Percentiles rank a stretch among this genome's conserved stretches.
Evolutionary conservation across 306 rosid genomes (phyloP).

Genomic region (Arachis stenosperma): DNA sequence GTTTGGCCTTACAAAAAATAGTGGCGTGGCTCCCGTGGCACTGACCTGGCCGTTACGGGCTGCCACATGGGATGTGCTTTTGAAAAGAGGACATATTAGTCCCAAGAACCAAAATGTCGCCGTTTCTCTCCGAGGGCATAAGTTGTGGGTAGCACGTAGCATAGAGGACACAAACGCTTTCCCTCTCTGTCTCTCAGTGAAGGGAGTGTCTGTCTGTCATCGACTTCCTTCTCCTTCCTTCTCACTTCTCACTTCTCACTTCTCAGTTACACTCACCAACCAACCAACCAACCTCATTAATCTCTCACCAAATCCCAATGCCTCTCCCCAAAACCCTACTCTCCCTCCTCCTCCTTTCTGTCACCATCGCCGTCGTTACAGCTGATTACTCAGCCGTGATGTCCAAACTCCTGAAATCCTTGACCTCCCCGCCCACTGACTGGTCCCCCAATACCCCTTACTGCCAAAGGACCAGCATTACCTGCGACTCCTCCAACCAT

Average conservation of each 20-base stretch:
- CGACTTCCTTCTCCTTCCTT: background rate
- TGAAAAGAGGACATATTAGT: too few relatives aligned
- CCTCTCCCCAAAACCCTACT: constrained; percentile 45
- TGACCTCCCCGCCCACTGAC: constrained; percentile 43
- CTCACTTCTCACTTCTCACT: background rate
- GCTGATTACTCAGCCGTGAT: constrained; percentile 69
- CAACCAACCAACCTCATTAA: constrained; percentile 28
- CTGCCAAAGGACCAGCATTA: constrained; percentile 63
- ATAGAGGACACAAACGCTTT: background rate
- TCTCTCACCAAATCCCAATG: constrained; percentile 46
- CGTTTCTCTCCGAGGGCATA: too few relatives aligned
- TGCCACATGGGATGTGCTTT: too few relatives aligned
- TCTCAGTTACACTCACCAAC: background rate
- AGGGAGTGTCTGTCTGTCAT: background rate
- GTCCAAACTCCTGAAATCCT: constrained; percentile 43
- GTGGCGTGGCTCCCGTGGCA: too few relatives aligned
- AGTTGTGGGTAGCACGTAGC: too few relatives aligned
- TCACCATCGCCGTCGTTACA: background rate
- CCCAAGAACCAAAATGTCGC: too few relatives aligned
- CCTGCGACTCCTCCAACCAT: too few relatives aligned
- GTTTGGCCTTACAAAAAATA: too few relatives aligned
- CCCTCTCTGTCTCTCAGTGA: background rate
- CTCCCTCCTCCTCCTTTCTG: background rate
- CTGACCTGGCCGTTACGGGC: too few relatives aligned
- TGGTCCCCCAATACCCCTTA: constrained; percentile 52